phyloP scores from a whole-genome alignment of 2,329 filamentous ascomycete species.

The Colletotrichum sp. region DNA sequence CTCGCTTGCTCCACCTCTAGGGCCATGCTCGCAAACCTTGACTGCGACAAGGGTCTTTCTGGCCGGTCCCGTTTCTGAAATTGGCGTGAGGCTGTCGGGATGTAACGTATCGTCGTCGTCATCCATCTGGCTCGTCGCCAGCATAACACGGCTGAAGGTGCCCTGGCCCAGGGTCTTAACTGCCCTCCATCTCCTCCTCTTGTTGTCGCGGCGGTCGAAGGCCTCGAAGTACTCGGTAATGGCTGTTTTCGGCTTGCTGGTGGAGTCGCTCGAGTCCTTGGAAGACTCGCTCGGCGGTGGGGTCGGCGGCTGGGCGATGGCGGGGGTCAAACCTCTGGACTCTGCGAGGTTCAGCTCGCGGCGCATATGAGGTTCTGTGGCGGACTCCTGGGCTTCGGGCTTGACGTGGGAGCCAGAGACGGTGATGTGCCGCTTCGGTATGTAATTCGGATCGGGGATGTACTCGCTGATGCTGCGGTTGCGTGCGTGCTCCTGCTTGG shows the following conservation, averaged over 20 bases:
- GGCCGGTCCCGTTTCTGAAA: constrained; percentile 40
- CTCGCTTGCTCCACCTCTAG: constrained; percentile 90
- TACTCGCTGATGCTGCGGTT: constrained; percentile 93
- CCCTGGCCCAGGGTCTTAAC: constrained; percentile 86
- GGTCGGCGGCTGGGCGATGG: constrained; percentile 71
- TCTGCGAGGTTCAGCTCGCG: constrained; percentile 84
- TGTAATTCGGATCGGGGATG: constrained; percentile 72
- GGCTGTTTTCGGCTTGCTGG: constrained; percentile 42
- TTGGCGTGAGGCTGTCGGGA: constrained; percentile 40
- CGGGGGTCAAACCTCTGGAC: constrained; percentile 72
- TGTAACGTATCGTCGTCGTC: constrained; percentile 46
- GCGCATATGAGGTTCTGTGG: constrained; percentile 58
- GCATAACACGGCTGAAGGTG: constrained; percentile 92
- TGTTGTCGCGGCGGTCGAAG: constrained; percentile 68
- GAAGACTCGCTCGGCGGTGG: constrained; percentile 82
- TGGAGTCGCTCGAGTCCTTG: constrained; percentile 46
- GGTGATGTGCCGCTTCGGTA: constrained; percentile 75
- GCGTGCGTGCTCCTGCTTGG: constrained; percentile 43
- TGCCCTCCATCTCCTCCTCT: constrained; percentile 78
- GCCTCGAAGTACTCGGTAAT: constrained; percentile 73
- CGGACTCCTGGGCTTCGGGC: constrained; percentile 37
- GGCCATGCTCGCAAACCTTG: constrained; percentile 95
- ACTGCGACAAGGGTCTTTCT: constrained; percentile 88
- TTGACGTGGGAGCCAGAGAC: constrained; percentile 68
- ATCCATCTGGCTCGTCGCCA: constrained; percentile 81